Percentiles rank a stretch among this genome's conserved stretches.
phyloP scores from a whole-genome alignment of 306 rosid genomes.

The Luffa acutangula region DNA sequence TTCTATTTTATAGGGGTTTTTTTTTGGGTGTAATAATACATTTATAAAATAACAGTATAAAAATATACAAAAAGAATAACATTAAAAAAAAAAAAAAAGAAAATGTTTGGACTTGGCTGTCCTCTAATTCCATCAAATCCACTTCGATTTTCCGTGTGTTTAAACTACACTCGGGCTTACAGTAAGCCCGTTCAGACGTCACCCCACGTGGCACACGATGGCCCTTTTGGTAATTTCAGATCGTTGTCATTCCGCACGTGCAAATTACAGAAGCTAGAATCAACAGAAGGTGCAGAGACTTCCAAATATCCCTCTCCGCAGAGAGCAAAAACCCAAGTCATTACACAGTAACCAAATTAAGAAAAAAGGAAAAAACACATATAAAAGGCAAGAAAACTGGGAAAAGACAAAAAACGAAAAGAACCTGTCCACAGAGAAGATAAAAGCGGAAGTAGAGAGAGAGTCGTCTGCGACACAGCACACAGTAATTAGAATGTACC shows the following conservation, averaged over 20 bases:
- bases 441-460: neutral
- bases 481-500: neutral
- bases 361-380: neutral
- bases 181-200: neutral
- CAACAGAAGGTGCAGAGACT: neutral
- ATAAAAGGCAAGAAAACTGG: slow-evolving; percentile 3
- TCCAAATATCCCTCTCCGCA: neutral
- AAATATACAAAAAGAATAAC: neutral
- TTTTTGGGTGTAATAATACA: neutral
- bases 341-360: neutral
- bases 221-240: neutral
- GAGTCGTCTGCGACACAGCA: neutral
- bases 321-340: neutral
- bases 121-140: neutral
- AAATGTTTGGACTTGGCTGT: neutral
- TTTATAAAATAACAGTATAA: neutral
- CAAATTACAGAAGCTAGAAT: neutral
- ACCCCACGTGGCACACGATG: neutral
- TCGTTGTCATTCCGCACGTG: neutral
- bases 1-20: too few species aligned
- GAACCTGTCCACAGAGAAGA: neutral
- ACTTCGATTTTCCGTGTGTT: neutral
- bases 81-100: neutral
- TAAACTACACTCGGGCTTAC: neutral
- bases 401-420: slow-evolving; percentile 6